These are phyloP conservation scores for Solanum medicagineum DNA, from an alignment of 257 asterid genomes.

Conservation along the genomic window DNA sequence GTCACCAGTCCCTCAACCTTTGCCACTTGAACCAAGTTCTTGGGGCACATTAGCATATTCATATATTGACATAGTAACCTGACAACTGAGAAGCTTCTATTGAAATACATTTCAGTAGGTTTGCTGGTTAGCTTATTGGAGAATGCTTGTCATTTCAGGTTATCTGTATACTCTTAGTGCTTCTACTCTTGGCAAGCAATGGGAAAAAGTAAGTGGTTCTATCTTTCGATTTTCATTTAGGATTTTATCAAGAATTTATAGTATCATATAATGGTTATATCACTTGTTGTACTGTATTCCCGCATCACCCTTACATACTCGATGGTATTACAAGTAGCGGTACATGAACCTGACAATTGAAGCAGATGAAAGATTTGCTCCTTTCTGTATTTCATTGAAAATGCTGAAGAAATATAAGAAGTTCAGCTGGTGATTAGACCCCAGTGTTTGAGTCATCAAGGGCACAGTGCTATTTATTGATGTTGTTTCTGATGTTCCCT, in stretches of 20 bases:
- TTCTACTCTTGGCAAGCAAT: conserved; percentile 82
- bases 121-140: neutral
- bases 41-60: neutral
- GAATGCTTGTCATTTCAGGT: conserved; percentile 34
- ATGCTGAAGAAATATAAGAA: neutral
- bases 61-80: neutral
- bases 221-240: neutral
- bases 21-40: neutral
- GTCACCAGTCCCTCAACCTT: neutral
- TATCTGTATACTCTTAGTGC: conserved; percentile 78
- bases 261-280: neutral
- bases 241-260: neutral
- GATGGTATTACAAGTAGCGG: neutral
- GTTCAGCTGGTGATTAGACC: neutral
- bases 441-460: neutral
- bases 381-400: neutral
- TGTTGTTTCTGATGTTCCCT: neutral
- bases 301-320: neutral
- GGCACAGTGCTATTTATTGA: neutral
- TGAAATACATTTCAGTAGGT: neutral
- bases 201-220: conserved; percentile 53
- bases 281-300: neutral
- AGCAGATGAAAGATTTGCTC: neutral
- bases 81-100: neutral
- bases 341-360: neutral